Evolutionary conservation across 2,329 filamentous ascomycete genomes (phyloP).

Genomic region (Penicillium psychrosexuale): DNA sequence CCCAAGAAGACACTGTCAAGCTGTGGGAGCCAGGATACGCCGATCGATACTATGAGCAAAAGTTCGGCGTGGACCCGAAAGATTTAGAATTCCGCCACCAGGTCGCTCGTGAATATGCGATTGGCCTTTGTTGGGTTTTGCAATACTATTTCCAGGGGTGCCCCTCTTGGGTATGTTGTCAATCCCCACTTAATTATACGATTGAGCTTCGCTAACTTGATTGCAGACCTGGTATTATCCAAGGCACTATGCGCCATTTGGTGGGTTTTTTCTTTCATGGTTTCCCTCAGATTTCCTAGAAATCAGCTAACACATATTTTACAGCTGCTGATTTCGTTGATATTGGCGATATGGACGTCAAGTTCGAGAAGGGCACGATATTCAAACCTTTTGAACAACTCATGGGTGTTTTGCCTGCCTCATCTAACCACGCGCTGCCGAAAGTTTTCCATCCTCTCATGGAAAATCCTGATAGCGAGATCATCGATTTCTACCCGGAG

Average conservation of each 20-base stretch:
- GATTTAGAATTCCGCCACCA: slow-evolving; percentile 83
- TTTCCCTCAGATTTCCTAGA: neutral
- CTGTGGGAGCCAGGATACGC: slow-evolving; percentile 95
- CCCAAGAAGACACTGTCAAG: slow-evolving; percentile 74
- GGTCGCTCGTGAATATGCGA: slow-evolving; percentile 87
- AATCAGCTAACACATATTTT: neutral
- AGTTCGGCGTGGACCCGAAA: slow-evolving; percentile 78
- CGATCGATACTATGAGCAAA: slow-evolving; percentile 95
- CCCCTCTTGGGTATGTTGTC: slow-evolving; percentile 67
- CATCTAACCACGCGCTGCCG: slow-evolving; percentile 87
- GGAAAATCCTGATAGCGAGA: slow-evolving; percentile 81
- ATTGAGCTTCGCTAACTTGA: neutral
- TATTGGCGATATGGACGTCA: slow-evolving; percentile 71
- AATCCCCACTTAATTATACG: neutral
- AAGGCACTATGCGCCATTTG: slow-evolving; percentile 94
- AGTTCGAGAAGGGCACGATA: slow-evolving; percentile 78
- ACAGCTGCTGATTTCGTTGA: slow-evolving; percentile 83
- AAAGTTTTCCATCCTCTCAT: slow-evolving; percentile 86
- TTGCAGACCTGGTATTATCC: slow-evolving; percentile 86
- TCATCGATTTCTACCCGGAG: slow-evolving; percentile 96
- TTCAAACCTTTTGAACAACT: slow-evolving; percentile 95
- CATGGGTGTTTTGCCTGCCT: slow-evolving; percentile 95
- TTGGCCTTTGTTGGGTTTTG: slow-evolving; percentile 92
- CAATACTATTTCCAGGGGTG: slow-evolving; percentile 98
- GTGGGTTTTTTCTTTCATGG: neutral